Evolutionary conservation across 441 rosid genomes (phyloP).

Genomic region (Arabidopsis lyrata): DNA sequence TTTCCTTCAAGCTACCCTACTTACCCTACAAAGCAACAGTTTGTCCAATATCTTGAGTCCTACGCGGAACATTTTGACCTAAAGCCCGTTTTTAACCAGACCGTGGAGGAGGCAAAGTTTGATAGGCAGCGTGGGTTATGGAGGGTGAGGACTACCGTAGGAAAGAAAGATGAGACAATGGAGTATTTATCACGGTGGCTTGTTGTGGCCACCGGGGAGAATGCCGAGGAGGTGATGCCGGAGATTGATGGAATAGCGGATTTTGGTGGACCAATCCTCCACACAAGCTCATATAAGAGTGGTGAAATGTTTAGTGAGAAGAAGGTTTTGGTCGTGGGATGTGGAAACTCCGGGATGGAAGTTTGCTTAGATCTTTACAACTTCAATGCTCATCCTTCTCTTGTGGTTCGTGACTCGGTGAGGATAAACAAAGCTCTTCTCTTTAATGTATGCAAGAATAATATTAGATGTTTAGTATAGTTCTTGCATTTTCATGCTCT

Average conservation of each 20-base stretch:
- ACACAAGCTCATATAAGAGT: constrained; percentile 65
- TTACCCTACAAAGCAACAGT: constrained; percentile 82
- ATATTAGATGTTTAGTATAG: background rate
- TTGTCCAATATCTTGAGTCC: constrained; percentile 58
- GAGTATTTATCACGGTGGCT: constrained; percentile 70
- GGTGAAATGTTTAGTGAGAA: constrained; percentile 61
- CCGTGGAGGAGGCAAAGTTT: constrained; percentile 64
- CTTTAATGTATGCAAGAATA: background rate
- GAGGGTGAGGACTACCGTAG: constrained; percentile 58
- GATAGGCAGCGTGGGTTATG: constrained; percentile 57
- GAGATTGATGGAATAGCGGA: constrained; percentile 57
- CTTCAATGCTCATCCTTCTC: constrained; percentile 63
- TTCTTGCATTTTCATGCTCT: background rate
- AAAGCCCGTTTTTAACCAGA: constrained; percentile 57
- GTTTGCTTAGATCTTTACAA: constrained; percentile 86
- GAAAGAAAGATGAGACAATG: constrained; percentile 46
- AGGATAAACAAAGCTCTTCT: constrained; percentile 27
- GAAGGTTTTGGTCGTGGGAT: constrained; percentile 81
- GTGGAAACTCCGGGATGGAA: constrained; percentile 96
- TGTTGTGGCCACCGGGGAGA: constrained; percentile 80
- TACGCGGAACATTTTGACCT: constrained; percentile 53
- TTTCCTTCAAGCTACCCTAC: constrained; percentile 72
- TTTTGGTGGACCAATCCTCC: constrained; percentile 64
- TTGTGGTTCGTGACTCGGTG: constrained; percentile 82
- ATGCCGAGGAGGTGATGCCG: constrained; percentile 74